Conservation (phyloP, 225 moss, liverwort and hornwort genomes). For the Polytrichum formosum region DNA sequence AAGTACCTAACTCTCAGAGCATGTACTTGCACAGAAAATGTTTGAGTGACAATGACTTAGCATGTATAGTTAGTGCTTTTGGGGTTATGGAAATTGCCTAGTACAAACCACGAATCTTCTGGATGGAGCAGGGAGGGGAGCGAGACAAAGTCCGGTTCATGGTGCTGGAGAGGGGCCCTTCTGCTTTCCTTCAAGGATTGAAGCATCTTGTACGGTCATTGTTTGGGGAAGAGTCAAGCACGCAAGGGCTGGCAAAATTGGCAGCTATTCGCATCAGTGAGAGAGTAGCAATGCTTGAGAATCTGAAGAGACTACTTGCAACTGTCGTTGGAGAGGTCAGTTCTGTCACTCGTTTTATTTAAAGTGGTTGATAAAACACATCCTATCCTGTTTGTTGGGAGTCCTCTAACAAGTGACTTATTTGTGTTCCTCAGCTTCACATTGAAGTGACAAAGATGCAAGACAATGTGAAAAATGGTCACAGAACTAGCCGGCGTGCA, state of each 20-base stretch:
- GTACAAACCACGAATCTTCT: background rate
- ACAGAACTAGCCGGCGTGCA: slow-evolving; percentile 37
- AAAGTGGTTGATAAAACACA: no score
- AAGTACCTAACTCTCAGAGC: background rate
- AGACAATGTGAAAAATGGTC: slow-evolving; percentile 54
- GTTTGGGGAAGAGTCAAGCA: slow-evolving; percentile 61
- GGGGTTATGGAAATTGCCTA: no score
- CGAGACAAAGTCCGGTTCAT: slow-evolving; percentile 71
- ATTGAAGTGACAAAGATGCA: slow-evolving; percentile 88
- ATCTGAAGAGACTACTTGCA: slow-evolving; percentile 73
- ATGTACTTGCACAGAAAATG: no score
- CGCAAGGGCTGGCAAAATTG: slow-evolving; percentile 51
- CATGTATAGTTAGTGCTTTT: no score
- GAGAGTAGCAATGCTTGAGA: slow-evolving; percentile 73
- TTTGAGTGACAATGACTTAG: no score
- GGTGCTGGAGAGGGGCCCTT: slow-evolving; percentile 86
- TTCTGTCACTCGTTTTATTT: slow-evolving; percentile 5
- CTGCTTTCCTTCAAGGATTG: slow-evolving; percentile 65
- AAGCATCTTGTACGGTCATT: slow-evolving; percentile 56
- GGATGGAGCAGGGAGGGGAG: slow-evolving; percentile 50
- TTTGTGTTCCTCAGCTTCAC: slow-evolving; percentile 57
- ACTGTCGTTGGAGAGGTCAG: slow-evolving; percentile 78
- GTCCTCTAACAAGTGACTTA: background rate
- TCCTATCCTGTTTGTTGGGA: no score
- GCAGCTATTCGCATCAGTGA: slow-evolving; percentile 76